Percentiles rank a stretch among this genome's conserved stretches.
Evolutionary conservation across 1,284 basidiomycete genomes (phyloP).

Genomic region (Filobasidium uniguttulatum): DNA sequence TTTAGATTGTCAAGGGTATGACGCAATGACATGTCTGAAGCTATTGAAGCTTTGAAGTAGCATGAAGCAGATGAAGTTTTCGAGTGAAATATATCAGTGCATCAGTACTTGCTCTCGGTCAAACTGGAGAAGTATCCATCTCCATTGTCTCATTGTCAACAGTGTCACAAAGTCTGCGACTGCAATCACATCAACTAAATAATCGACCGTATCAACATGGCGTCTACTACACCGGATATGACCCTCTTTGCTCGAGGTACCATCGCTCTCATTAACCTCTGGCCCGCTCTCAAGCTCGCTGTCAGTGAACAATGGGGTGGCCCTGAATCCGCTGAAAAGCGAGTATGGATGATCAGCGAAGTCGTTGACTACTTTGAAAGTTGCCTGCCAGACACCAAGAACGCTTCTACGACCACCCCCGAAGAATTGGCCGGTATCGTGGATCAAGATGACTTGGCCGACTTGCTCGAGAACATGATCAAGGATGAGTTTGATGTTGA

Average conservation of each 20-base stretch:
- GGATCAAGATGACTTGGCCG: conserved; percentile 61
- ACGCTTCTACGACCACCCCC: conserved; percentile 16
- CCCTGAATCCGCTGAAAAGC: conserved; percentile 53
- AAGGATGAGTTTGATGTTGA: conserved; percentile 68
- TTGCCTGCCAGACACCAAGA: conserved; percentile 9
- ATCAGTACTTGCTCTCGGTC: too few relatives aligned
- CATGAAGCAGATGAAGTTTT: too few relatives aligned
- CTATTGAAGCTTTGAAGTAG: too few relatives aligned
- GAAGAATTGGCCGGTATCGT: conserved; percentile 38
- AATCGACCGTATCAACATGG: background rate
- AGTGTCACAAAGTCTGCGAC: too few relatives aligned
- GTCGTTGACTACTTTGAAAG: conserved; percentile 72
- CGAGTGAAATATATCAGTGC: too few relatives aligned
- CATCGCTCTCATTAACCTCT: conserved; percentile 59
- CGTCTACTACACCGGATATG: conserved; percentile 10
- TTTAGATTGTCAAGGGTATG: too few relatives aligned
- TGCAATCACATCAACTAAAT: background rate
- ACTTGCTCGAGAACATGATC: conserved; percentile 57
- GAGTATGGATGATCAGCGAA: conserved; percentile 63
- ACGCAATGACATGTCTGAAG: too few relatives aligned
- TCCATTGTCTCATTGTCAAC: too few relatives aligned
- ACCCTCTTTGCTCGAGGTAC: conserved; percentile 65
- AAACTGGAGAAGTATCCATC: too few relatives aligned
- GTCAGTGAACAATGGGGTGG: conserved; percentile 73
- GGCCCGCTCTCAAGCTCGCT: conserved; percentile 71